A percentile compares a stretch with the other conserved stretches of the same genome.
Evolutionary conservation across 2,329 filamentous ascomycete species (phyloP).

Genomic region (Xylariomycetidae sp.): DNA sequence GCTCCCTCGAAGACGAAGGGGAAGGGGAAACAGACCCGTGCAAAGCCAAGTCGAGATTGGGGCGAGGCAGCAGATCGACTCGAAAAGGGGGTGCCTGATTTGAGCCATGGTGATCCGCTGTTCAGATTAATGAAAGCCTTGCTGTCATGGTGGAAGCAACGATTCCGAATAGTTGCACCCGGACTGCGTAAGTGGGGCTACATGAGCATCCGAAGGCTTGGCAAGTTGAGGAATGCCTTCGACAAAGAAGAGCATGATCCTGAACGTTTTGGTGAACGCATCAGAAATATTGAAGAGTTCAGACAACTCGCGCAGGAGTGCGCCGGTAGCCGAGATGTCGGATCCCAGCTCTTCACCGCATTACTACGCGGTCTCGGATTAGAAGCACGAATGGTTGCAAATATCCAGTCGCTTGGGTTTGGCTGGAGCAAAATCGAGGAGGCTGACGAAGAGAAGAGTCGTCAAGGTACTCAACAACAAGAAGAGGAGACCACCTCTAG

Average conservation of each 20-base stretch:
- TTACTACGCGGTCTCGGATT: slow-evolving; percentile 75
- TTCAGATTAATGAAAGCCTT: slow-evolving; percentile 71
- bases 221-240: slow-evolving; percentile 69
- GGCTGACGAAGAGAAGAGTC: slow-evolving; percentile 51
- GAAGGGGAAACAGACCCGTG: slow-evolving; percentile 21
- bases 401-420: slow-evolving; percentile 80
- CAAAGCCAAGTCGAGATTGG: slow-evolving; percentile 60
- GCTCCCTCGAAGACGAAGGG: slow-evolving; percentile 35
- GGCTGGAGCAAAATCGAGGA: slow-evolving; percentile 88
- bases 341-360: slow-evolving; percentile 85
- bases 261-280: slow-evolving; percentile 69
- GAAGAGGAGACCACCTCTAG: slow-evolving; percentile 26
- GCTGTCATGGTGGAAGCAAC: slow-evolving; percentile 82
- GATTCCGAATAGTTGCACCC: slow-evolving; percentile 72
- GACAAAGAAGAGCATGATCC: slow-evolving; percentile 57
- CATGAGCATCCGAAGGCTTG: slow-evolving; percentile 68
- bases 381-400: slow-evolving; percentile 79
- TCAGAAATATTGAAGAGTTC: slow-evolving; percentile 64
- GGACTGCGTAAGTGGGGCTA: slow-evolving; percentile 88
- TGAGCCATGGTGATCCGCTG: slow-evolving; percentile 79
- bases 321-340: slow-evolving; percentile 79
- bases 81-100: slow-evolving; percentile 66
- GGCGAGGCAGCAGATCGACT: slow-evolving; percentile 61
- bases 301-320: slow-evolving; percentile 63
- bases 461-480: slow-evolving; percentile 8